Base-by-base conservation (phyloP, 257 asterid genomes). In the Plantago ovata region DNA sequence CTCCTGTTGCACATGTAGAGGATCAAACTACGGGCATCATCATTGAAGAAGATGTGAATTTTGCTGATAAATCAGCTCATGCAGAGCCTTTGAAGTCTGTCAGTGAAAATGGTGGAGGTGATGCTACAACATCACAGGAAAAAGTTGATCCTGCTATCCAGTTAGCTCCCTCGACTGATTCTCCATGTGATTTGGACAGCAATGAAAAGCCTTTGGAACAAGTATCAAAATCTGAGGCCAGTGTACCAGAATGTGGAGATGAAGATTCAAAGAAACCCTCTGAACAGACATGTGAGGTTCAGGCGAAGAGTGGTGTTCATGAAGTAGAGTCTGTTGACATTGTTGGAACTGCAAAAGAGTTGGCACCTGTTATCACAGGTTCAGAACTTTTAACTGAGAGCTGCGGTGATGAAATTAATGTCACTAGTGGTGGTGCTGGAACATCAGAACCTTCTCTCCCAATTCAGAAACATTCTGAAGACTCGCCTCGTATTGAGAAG, bases 81-180 rank as follows among this genome's bases (percentile, higher is more conserved):
- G 24, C 19, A 14, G 19, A 36, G 68, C 50, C 39, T 68, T 48
- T 22, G 61, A 74, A 38, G 42, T 60, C 69, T 58, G 64, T 53
- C 42, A 67, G 38, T 57, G 80, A 49, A 59, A 69, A 57, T 13
- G 68, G 16, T 43, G 64, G 62, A 70, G 79, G 48, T 57, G 72
- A 55, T 61, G 36, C 58, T 3, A 60, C 12, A 49, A 77, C 52
- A 58, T 71, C 19, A 43, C 73, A 66, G 62, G 58, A 8, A 49
- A 55, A 9, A 12, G 51, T 50, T 56, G 79, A 61, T 39, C 56
- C 66, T 57, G 21, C 52, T 21, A 4, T 15, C 40, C 52, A 69
- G 48, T 59, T 57, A 3, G 53, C 39, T 51, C 57, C 62, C 32
- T 40, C 58, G 50, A 53, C 68, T 32, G 71, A 60, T 11, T 24